Percentiles rank a stretch among this genome's conserved stretches.
phyloP scores from a whole-genome alignment of 345 rosid species.

The Cardamine occulta region DNA sequence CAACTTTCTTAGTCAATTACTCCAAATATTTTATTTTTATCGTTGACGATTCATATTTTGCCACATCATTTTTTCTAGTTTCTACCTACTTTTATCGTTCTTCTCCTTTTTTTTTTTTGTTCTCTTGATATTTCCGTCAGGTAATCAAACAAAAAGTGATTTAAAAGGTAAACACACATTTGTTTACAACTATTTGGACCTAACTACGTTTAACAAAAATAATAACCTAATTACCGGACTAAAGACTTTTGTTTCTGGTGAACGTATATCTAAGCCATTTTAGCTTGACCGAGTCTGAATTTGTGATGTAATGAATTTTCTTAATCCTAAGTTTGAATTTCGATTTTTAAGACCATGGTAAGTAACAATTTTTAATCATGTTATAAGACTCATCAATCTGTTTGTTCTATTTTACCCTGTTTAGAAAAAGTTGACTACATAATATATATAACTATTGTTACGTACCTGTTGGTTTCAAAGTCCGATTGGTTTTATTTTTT shows the following conservation, averaged over 20 bases:
- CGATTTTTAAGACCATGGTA: not conserved
- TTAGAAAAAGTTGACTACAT: not conserved
- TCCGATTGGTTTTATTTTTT: not conserved
- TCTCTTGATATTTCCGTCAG: constrained; percentile 39
- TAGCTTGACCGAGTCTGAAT: not conserved
- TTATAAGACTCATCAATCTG: not conserved
- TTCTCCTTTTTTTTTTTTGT: constrained; percentile 18
- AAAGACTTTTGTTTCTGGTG: not conserved
- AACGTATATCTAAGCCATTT: not conserved
- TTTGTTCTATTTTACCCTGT: not conserved
- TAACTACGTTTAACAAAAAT: too few species aligned
- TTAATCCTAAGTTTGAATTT: not conserved
- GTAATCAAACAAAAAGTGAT: constrained; percentile 14
- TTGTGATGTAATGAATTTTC: not conserved
- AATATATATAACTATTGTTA: too few species aligned
- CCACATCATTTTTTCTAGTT: constrained; percentile 45
- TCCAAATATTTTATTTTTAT: constrained; percentile 58
- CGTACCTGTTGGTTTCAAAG: not conserved
- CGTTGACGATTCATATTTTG: constrained; percentile 67
- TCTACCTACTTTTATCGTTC: constrained; percentile 22
- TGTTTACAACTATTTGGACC: constrained; percentile 15
- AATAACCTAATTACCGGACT: not conserved
- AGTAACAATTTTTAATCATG: not conserved
- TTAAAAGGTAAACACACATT: constrained; percentile 13
- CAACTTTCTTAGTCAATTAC: constrained; percentile 72